Conservation (phyloP, 352 stramenopile genomes). For the Phytophthora cajani region DNA sequence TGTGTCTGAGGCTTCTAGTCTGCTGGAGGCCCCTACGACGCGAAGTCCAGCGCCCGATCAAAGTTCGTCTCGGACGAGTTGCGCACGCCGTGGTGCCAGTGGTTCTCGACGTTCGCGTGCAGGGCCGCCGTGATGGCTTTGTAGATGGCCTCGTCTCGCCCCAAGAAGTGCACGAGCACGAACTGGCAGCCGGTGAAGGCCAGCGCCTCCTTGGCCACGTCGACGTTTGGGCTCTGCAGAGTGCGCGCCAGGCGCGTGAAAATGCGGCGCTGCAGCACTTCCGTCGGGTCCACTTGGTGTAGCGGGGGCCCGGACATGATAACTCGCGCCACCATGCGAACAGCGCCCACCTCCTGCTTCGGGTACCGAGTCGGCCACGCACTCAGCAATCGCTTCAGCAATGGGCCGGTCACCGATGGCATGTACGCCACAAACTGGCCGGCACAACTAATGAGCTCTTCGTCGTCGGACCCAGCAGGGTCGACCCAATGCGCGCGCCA, state of each 20-base stretch:
- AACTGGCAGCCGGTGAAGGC: conserved; percentile 88
- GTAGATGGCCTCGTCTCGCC: conserved; percentile 70
- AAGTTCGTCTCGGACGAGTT: conserved; percentile 75
- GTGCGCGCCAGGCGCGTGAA: conserved; percentile 69
- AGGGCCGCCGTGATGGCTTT: conserved; percentile 67
- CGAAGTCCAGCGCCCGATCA: conserved; percentile 80
- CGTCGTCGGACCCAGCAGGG: conserved; percentile 74
- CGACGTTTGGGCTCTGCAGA: conserved; percentile 64
- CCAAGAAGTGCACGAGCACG: conserved; percentile 77
- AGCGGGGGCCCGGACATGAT: conserved; percentile 83
- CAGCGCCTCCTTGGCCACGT: conserved; percentile 83
- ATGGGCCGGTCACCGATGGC: conserved; percentile 52
- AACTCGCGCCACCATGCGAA: conserved; percentile 83
- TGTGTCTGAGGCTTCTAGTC: neutral
- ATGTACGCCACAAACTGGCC: conserved; percentile 89
- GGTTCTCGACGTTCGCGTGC: conserved; percentile 58
- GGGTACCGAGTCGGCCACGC: conserved; percentile 76
- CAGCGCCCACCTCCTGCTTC: conserved; percentile 74
- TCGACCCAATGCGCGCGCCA: conserved; percentile 85
- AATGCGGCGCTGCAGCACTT: conserved; percentile 49
- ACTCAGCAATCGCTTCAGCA: conserved; percentile 64
- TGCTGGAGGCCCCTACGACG: conserved; percentile 30
- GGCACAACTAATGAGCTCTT: conserved; percentile 84
- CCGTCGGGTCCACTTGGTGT: conserved; percentile 45
- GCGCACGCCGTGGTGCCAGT: conserved; percentile 81